These are phyloP conservation scores for Chytriomyces sp. DNA, from an alignment of 192 early-diverging fungal genomes.

Conservation along the genomic window DNA sequence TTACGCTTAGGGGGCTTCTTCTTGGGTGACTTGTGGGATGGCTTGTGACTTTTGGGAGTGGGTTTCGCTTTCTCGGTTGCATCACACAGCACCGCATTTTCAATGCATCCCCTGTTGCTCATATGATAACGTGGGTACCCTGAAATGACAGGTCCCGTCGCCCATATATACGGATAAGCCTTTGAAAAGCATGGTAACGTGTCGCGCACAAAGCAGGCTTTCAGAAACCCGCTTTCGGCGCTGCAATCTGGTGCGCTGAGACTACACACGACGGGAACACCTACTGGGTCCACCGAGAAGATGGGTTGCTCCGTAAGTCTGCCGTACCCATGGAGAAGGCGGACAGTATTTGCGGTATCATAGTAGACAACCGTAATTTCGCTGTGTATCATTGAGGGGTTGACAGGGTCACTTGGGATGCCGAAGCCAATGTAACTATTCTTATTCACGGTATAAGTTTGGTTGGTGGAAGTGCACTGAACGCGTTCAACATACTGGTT, in stretches of 20 bases:
- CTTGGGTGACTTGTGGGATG: too few species aligned
- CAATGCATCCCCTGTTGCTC: background rate
- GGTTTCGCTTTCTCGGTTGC: too few species aligned
- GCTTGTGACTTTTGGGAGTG: too few species aligned
- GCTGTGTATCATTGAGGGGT: background rate
- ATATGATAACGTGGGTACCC: background rate
- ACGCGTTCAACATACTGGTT: background rate
- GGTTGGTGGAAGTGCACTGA: background rate
- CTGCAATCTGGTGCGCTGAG: too few species aligned
- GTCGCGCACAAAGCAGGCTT: background rate
- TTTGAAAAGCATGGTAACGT: background rate
- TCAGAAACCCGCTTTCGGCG: background rate
- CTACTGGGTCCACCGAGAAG: too few species aligned
- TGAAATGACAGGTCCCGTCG: background rate
- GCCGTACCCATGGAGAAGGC: background rate
- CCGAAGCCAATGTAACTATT: constrained; percentile 5
- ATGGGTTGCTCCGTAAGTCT: background rate
- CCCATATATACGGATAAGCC: background rate
- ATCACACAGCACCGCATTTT: background rate
- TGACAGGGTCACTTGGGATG: background rate
- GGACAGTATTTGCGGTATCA: background rate
- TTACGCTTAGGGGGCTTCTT: too few species aligned
- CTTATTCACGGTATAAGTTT: background rate
- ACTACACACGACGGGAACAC: too few species aligned
- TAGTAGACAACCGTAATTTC: background rate